Conservation (phyloP, 2,329 filamentous ascomycete species). For the Xylaria multiplex region DNA sequence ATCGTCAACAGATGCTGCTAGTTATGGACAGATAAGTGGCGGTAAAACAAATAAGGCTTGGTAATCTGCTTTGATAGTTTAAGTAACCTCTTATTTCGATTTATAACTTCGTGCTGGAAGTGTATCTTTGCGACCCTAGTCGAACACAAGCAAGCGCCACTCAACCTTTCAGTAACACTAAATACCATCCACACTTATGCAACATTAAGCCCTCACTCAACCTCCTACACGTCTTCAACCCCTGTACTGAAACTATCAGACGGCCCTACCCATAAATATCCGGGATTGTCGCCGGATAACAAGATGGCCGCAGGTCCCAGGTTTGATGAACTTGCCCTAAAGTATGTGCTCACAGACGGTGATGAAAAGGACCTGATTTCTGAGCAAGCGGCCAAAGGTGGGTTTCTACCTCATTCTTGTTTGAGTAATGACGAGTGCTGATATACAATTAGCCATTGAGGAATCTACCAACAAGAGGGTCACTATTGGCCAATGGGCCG, state of each 20-base stretch:
- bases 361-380: conserved; percentile 55
- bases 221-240: background rate
- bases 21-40: background rate
- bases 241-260: background rate
- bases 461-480: conserved; percentile 55
- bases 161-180: background rate
- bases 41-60: background rate
- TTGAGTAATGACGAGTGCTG: conserved; percentile 6
- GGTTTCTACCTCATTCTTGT: background rate
- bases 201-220: conserved; percentile 2
- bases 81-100: background rate
- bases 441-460: conserved; percentile 56
- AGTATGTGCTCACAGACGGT: conserved; percentile 64
- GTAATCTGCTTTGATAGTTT: background rate
- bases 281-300: conserved; percentile 50
- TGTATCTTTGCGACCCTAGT: background rate
- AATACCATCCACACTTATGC: background rate
- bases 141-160: background rate
- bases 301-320: conserved; percentile 57
- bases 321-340: conserved; percentile 62
- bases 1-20: background rate
- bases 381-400: conserved; percentile 54
- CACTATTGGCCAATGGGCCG: conserved; percentile 64
- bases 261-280: conserved; percentile 14
- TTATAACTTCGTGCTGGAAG: background rate